Percentiles rank a stretch among this genome's conserved stretches.
Evolutionary conservation across 164 flowering plant species (phyloP).

Genomic region (Amborella trichopoda): DNA sequence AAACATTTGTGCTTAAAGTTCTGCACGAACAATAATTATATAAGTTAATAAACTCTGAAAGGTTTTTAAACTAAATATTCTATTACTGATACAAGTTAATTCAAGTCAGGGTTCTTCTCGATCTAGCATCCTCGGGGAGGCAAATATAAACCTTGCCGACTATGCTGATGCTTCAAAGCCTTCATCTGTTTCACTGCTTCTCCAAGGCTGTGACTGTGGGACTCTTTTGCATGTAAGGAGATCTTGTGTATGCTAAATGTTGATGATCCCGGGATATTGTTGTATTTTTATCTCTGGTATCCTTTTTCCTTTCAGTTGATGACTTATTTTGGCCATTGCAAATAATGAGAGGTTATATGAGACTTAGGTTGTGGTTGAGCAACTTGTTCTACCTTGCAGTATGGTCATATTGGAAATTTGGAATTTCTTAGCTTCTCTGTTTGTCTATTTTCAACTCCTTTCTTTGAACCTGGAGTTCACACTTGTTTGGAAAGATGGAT

Average conservation of each 20-base stretch:
- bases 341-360: too few species aligned
- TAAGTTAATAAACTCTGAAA: not conserved
- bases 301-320: not conserved
- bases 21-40: too few species aligned
- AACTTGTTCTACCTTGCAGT: too few species aligned
- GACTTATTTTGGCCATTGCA: not conserved
- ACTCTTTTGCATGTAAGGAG: slow-evolving; percentile 73
- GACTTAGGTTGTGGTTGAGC: too few species aligned
- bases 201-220: slow-evolving; percentile 72
- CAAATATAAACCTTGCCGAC: slow-evolving; percentile 80
- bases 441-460: too few species aligned
- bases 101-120: slow-evolving; percentile 88
- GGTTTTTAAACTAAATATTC: not conserved
- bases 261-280: not conserved
- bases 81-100: not conserved
- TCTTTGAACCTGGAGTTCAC: too few species aligned
- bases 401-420: too few species aligned
- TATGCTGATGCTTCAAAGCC: slow-evolving; percentile 85
- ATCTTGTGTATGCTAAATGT: not conserved
- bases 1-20: too few species aligned
- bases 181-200: slow-evolving; percentile 47
- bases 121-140: slow-evolving; percentile 88
- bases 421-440: too few species aligned
- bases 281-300: not conserved
- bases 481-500: too few species aligned